Evolutionary conservation across 2,329 filamentous ascomycete species (phyloP).

Genomic region (Botrytis pseudocinerea): DNA sequence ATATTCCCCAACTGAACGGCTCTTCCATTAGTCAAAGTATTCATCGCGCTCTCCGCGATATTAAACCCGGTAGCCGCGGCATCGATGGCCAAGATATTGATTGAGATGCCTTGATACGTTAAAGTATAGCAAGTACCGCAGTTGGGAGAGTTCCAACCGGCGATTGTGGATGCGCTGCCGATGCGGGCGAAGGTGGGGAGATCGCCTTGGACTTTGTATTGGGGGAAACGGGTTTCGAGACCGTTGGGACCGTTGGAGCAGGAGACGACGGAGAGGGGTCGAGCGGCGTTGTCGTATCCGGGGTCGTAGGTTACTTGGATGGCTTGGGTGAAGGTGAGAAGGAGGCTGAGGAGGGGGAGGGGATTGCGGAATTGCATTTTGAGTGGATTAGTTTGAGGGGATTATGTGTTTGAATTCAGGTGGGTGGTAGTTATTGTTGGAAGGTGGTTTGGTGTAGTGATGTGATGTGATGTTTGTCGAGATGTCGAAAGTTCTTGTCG

Average conservation of each 20-base stretch:
- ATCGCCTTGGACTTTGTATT: conserved; percentile 52
- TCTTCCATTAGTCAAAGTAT: conserved; percentile 55
- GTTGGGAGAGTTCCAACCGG: conserved; percentile 52
- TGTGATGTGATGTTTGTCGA: conserved; percentile 4
- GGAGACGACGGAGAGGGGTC: conserved; percentile 57
- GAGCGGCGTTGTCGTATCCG: conserved; percentile 64
- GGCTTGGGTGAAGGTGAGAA: conserved; percentile 40
- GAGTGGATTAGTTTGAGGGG: not conserved
- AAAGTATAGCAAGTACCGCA: conserved; percentile 63
- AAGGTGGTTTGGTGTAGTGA: not conserved
- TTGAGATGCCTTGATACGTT: conserved; percentile 51
- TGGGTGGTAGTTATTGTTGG: not conserved
- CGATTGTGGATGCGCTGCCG: conserved; percentile 54
- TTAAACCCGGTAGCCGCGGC: conserved; percentile 54
- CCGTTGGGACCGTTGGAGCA: conserved; percentile 71
- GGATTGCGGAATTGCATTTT: conserved; percentile 49
- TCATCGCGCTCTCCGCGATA: conserved; percentile 56
- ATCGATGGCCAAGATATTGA: conserved; percentile 59
- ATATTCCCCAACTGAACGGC: conserved; percentile 53
- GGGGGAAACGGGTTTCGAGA: conserved; percentile 52
- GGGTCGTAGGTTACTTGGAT: conserved; percentile 67
- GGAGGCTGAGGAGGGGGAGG: conserved; percentile 44
- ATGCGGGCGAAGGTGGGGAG: conserved; percentile 56
- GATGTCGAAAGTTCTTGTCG: not conserved
- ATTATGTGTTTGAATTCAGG: not conserved